Conservation (phyloP, 306 rosid species). For the Rosa persica region DNA sequence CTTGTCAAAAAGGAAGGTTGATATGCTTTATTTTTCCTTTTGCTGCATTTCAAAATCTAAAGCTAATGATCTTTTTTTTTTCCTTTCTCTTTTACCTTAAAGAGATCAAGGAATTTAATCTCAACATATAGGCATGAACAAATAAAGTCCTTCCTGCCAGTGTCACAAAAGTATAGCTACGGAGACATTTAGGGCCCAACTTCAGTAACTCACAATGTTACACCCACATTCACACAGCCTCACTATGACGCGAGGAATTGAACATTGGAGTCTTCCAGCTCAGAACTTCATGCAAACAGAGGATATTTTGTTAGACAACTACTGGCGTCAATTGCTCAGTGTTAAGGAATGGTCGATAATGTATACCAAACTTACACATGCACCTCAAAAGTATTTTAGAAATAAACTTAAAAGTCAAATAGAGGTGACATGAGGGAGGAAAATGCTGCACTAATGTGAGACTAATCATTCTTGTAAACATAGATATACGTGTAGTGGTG, state of each 20-base stretch:
- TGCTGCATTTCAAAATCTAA: slow-evolving; percentile 23
- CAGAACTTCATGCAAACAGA: not conserved
- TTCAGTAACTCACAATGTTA: not conserved
- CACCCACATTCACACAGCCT: not conserved
- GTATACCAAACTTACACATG: not conserved
- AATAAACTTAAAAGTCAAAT: not conserved
- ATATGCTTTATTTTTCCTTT: slow-evolving; percentile 22
- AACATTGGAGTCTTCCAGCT: not conserved
- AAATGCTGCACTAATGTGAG: not conserved
- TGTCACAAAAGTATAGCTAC: not conserved
- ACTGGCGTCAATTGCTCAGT: not conserved
- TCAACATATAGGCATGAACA: not conserved
- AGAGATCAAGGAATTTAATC: not conserved
- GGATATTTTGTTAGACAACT: not conserved
- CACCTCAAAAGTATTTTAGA: not conserved
- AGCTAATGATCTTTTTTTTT: not conserved
- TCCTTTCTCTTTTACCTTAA: not conserved
- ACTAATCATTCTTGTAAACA: not conserved
- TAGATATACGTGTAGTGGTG: not conserved
- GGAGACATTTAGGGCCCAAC: not conserved
- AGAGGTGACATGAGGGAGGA: not conserved
- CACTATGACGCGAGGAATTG: not conserved
- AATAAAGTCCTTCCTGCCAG: not conserved
- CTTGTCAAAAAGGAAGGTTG: slow-evolving; percentile 25
- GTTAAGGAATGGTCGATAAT: not conserved